These are phyloP conservation scores for Pichia terricola DNA, from an alignment of 1,139 yeast genomes.

Conservation along the genomic window DNA sequence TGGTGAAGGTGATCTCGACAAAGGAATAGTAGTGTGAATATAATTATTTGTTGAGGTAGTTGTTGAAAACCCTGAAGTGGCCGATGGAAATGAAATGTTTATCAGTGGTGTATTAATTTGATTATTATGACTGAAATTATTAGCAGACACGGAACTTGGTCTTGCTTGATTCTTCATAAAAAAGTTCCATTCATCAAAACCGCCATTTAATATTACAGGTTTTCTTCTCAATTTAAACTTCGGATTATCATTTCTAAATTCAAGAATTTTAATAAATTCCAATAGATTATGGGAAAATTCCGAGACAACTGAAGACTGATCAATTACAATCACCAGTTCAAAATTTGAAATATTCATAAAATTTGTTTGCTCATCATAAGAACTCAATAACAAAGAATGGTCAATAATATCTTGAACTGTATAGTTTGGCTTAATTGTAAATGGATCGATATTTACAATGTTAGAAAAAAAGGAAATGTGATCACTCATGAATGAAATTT, in stretches of 20 bases:
- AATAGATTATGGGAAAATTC: conserved; percentile 21
- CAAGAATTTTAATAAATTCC: conserved; percentile 28
- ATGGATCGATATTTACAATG: conserved; percentile 53
- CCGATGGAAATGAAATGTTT: no score
- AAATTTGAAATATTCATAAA: conserved; percentile 40
- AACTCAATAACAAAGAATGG: conserved; percentile 24
- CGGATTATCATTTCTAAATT: conserved; percentile 25
- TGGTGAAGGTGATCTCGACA: not conserved
- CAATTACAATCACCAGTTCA: conserved; percentile 47
- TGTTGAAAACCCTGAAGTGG: no score
- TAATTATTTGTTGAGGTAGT: no score
- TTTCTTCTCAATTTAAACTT: conserved; percentile 39
- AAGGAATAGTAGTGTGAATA: no score
- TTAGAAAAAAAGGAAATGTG: conserved; percentile 42
- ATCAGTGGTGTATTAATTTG: no score
- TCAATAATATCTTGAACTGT: conserved; percentile 26
- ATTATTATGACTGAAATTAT: no score
- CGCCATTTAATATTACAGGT: conserved; percentile 51
- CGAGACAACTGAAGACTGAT: conserved; percentile 26
- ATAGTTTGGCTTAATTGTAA: conserved; percentile 28
- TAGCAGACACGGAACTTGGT: no score
- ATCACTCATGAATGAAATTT: conserved; percentile 38
- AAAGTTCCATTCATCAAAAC: conserved; percentile 37
- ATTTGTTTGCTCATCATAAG: conserved; percentile 29
- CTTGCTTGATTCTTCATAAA: conserved; percentile 13